These are phyloP conservation scores for Lepidium aucheri DNA, from an alignment of 345 rosid genomes.

Conservation along the genomic window DNA sequence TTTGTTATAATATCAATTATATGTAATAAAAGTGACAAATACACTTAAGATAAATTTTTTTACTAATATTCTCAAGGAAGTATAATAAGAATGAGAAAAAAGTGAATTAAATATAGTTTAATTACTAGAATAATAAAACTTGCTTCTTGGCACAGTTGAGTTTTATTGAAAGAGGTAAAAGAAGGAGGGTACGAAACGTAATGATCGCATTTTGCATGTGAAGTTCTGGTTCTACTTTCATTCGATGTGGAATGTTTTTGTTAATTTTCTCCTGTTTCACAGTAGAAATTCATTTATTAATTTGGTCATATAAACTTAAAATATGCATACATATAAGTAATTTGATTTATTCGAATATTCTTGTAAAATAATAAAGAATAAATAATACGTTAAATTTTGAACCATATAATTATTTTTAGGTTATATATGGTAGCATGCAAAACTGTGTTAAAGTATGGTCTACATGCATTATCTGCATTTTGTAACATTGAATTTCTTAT, in stretches of 20 bases:
- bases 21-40: background rate
- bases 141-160: background rate
- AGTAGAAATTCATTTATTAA: background rate
- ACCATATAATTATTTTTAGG: no score
- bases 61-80: no score
- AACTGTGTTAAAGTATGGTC: background rate
- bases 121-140: background rate
- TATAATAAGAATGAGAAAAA: background rate
- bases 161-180: conserved; percentile 21
- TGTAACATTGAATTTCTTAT: background rate
- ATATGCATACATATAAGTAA: background rate
- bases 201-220: conserved; percentile 21
- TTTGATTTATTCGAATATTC: background rate
- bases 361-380: background rate
- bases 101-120: background rate
- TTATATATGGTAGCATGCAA: background rate
- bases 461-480: background rate
- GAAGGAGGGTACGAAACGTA: background rate
- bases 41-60: background rate
- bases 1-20: background rate
- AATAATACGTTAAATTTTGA: background rate
- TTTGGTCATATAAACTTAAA: background rate
- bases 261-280: background rate
- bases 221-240: background rate
- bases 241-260: conserved; percentile 19